Evolutionary conservation across 2,329 filamentous ascomycete genomes (phyloP), one percentile per base, ranked within the genome.

Genomic region (Hymenoscyphus repandus): DNA sequence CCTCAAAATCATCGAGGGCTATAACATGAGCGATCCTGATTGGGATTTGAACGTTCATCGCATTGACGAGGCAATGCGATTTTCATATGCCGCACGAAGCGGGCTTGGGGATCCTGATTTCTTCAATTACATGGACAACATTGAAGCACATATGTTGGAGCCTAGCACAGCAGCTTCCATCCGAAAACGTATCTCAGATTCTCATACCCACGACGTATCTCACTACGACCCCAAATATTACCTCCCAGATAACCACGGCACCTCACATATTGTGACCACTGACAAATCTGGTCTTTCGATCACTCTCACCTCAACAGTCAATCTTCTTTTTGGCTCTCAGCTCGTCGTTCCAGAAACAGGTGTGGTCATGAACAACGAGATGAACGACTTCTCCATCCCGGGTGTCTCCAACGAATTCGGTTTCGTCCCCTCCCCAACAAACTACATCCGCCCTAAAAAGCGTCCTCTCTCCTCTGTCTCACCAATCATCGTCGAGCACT

Each of bases 381-480:
- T 81, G 76, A 78, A 84, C 72, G 90, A 95, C 71, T 96, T 96
- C 72, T 89, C 85, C 44, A 90, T 95, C 61, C 91, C 92, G 0
- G 81, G 81, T 47, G 72, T 77, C 1, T 77, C 75, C 51, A 96
- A 96, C 66, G 82, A 84, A 22, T 97, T 96, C 66, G 90, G 90
- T 47, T 96, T 90, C 70, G 79, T 85, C 40, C 90, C 92, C 1
- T 85, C 82, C 0, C 80, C 82, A 3, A 78, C 84, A 40, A 96
- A 97, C 74, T 96, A 83, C 66, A 83, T 96, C 66, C 78, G 82
- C 5, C 82, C 89, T 0, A 77, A 81, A 43, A 96, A 96, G 69
- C 81, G 92, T 0, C 90, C 91, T 0, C 73, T 96, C 3, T 91
- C 86, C 1, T 91, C 86, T 55, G 90, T 93, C 59, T 83, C 86